Evolutionary conservation across 129 eudicot genomes (phyloP), one percentile per base, ranked within the genome.

Genomic region (Mikania micrantha): DNA sequence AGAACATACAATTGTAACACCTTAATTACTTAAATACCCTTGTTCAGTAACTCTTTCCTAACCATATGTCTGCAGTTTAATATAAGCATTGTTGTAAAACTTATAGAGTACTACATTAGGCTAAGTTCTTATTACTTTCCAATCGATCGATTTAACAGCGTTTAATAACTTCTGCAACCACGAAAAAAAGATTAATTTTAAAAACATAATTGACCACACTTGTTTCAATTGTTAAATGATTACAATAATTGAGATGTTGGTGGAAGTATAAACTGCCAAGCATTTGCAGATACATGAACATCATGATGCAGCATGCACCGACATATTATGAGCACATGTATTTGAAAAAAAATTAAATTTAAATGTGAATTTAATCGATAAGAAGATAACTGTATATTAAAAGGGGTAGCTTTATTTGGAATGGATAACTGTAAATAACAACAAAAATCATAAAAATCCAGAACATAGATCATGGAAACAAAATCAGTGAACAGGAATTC

Each of bases 1-100:
- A 67, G 41, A 16, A 74, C 68, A 53, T 74, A 69, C 75, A 57
- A 12, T 21, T 3, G 35, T 69, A n/a, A n/a, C n/a, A n/a, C n/a
- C 40, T 25, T 61, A 15, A 10, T 32, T 38, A 58, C 70, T 2
- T 6, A 45, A 45, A 45, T 45, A 57, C 70, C 47, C 27, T 35
- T 20, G 48, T 21, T n/a, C 15, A 45, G 19, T 32, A 15, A 56
- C 25, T 9, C 28, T 38, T 64, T 63, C 66, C 49, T 64, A 64
- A 48, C 64, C 17, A 7, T 62, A 49, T 27, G 11, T 22, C 68
- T 20, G 64, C 50, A 79, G 42, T 19, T 24, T 70, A 5, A 79
- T 54, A 56, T n/a, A n/a, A n/a, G n/a, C n/a, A n/a, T n/a, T n/a
- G n/a, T n/a, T n/a, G n/a, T n/a, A n/a, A n/a, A n/a, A n/a, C n/a